A percentile compares a stretch with the other conserved stretches of the same genome.
phyloP scores from a whole-genome alignment of 108 stramenopile genomes.

The Bacterosira constricta region DNA sequence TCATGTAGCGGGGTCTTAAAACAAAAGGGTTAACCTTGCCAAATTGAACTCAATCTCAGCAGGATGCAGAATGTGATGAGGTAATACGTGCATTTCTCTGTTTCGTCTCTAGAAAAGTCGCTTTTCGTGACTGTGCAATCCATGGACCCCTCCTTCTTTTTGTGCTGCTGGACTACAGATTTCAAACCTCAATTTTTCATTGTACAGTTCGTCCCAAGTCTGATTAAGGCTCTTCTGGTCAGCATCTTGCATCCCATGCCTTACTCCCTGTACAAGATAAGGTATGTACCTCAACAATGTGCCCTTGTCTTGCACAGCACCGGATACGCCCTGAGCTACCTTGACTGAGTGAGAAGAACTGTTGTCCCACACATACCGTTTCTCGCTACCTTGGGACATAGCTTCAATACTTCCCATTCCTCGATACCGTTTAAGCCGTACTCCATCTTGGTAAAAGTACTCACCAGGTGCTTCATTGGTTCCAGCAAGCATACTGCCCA shows the following conservation, averaged over 20 bases:
- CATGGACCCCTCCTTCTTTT: slow-evolving; percentile 98
- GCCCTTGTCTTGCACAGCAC: slow-evolving; percentile 99
- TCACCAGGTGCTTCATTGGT: slow-evolving; percentile 99
- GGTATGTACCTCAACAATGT: slow-evolving; percentile 96
- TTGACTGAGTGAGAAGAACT: slow-evolving; percentile 87
- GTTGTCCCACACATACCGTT: slow-evolving; percentile 97
- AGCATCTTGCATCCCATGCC: slow-evolving; percentile 98
- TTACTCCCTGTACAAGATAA: slow-evolving; percentile 95
- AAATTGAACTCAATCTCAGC: no score
- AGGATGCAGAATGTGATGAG: no score
- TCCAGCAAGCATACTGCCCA: slow-evolving; percentile 99
- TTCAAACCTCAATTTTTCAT: slow-evolving; percentile 90
- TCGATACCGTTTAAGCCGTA: slow-evolving; percentile 98
- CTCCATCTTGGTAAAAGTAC: slow-evolving; percentile 99
- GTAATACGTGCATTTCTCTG: no score
- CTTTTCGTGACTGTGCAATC: slow-evolving; percentile 97
- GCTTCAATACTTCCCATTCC: slow-evolving; percentile 99
- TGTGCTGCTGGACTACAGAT: slow-evolving; percentile 99
- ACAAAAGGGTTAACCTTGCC: no score
- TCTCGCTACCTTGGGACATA: slow-evolving; percentile 97
- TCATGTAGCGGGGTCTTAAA: no score
- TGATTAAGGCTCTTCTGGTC: slow-evolving; percentile 78
- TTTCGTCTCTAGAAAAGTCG: slow-evolving; percentile 81
- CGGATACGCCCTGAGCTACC: slow-evolving; percentile 99
- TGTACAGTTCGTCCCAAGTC: slow-evolving; percentile 78